Evolutionary conservation across 352 stramenopile genomes (phyloP), one percentile per base, ranked within the genome.

Genomic region (Peronosclerospora sorghi): DNA sequence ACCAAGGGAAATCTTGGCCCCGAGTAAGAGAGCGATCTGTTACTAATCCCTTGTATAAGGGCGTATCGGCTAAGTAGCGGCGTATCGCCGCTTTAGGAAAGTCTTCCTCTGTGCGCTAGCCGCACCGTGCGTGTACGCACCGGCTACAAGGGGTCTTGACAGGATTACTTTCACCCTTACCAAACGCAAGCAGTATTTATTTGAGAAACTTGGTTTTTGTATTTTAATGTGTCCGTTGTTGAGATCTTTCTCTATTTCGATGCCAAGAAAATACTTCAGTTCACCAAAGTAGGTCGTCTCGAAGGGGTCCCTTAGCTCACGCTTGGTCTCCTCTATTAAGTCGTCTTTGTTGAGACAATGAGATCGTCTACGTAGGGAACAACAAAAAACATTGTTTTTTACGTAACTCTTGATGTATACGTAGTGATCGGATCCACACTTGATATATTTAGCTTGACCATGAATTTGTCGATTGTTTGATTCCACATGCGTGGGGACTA

Each of bases 321-420:
- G 2, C 13, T 19, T 36, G 10, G 14, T 36, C 3, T 2, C n/a
- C 8, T 49, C 13, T 12, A 41, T 26, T 21, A 36, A 21, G 13
- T 49, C 26, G n/a, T 41, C 21, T 8, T 19, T 36, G 23, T 52
- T 19, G 36, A 35, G 18, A 52, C 19, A 18, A 41, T 14, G n/a
- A 52, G 29, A 28, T 52, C 28, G 36, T 45, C 35, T 4, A 46
- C 45, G 36, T 45, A 52, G 4, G 45, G 45, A n/a, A 21, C 45
- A 18, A 52, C 45, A 8, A 45, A 41, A 27, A 52, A 46, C 27
- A 52, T n/a, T 52, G 28, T 52, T 28, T 35, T 53, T 35, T 5
- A 13, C 26, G 13, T 32, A 24, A 18, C 35, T 24, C 24, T 51
- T 51, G 17, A 35, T 10, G 32, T 48, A 48, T 19, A 48, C 30